A percentile compares a stretch with the other conserved stretches of the same genome.
Conservation (phyloP, 2,329 filamentous ascomycete species). For the Plectosphaerella plurivora region DNA sequence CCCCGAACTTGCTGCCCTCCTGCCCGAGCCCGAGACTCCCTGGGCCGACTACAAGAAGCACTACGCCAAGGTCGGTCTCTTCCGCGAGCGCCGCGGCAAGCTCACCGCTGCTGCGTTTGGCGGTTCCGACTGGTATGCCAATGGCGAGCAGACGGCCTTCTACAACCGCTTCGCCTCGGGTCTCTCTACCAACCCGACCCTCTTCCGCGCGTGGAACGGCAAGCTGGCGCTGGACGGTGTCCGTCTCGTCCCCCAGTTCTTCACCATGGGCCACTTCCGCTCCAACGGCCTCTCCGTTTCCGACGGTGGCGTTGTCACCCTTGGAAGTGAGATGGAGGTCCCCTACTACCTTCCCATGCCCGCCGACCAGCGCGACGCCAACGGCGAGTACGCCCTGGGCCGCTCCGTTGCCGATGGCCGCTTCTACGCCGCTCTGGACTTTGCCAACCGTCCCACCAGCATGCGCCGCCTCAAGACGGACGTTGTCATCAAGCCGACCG, state of each 20-base stretch:
- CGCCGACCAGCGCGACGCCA: slow-evolving; percentile 7
- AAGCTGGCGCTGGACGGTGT: slow-evolving; percentile 9
- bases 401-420: slow-evolving; percentile 11
- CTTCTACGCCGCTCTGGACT: slow-evolving; percentile 14
- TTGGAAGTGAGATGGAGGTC: slow-evolving; percentile 12
- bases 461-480: slow-evolving; percentile 12
- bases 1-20: slow-evolving; percentile 8
- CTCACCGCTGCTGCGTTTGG: slow-evolving; percentile 11
- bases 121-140: slow-evolving; percentile 12
- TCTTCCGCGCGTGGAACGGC: slow-evolving; percentile 15
- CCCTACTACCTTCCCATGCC: slow-evolving; percentile 15
- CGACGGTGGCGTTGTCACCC: slow-evolving; percentile 3
- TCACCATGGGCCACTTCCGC: slow-evolving; percentile 16
- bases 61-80: slow-evolving; percentile 6
- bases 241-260: slow-evolving; percentile 14
- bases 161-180: slow-evolving; percentile 14
- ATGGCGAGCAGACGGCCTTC: slow-evolving; percentile 8
- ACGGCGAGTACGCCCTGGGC: slow-evolving; percentile 10
- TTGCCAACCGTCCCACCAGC: slow-evolving; percentile 12
- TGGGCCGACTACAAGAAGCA: slow-evolving; percentile 13
- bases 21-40: slow-evolving; percentile 9
- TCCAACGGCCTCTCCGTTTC: slow-evolving; percentile 9
- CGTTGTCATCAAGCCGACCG: slow-evolving; percentile 8
- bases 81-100: slow-evolving; percentile 12
- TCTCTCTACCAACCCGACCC: slow-evolving; percentile 14